Percentiles rank a stretch among this genome's conserved stretches.
These are phyloP conservation scores for Asterophora lycoperdoides DNA, from an alignment of 768 basidiomycete species.

Conservation along the genomic window DNA sequence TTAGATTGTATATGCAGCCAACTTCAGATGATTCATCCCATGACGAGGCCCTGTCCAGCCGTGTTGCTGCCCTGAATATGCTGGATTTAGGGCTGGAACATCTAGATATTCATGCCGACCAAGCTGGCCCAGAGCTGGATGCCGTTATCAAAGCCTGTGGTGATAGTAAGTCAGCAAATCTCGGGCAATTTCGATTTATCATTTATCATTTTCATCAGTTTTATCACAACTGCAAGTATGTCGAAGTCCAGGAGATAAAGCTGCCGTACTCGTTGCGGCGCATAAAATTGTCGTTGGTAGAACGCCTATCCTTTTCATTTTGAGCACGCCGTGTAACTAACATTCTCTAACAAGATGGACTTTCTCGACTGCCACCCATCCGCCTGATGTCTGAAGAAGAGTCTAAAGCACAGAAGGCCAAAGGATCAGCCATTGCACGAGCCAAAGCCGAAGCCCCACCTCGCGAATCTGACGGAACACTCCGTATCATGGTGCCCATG, in stretches of 20 bases:
- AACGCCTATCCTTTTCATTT: conserved; percentile 19
- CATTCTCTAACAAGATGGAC: conserved; percentile 50
- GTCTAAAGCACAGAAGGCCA: conserved; percentile 21
- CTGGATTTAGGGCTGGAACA: conserved; percentile 86
- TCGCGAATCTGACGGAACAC: conserved; percentile 18
- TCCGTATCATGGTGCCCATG: conserved; percentile 17
- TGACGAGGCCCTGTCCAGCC: conserved; percentile 84
- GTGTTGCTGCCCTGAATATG: conserved; percentile 89
- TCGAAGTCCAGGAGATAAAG: conserved; percentile 71
- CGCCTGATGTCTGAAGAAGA: conserved; percentile 64
- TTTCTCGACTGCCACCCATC: conserved; percentile 70
- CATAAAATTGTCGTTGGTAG: conserved; percentile 88
- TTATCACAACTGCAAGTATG: conserved; percentile 37
- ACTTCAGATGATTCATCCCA: conserved; percentile 72
- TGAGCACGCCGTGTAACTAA: neutral
- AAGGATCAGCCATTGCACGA: conserved; percentile 15
- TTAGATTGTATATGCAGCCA: conserved; percentile 72
- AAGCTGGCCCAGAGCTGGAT: conserved; percentile 48
- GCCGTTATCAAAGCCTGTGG: conserved; percentile 71
- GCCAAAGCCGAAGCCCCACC: conserved; percentile 16
- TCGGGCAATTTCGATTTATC: neutral
- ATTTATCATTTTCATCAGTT: conserved; percentile 15
- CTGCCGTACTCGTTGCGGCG: conserved; percentile 71
- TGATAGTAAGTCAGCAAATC: conserved; percentile 48
- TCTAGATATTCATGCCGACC: conserved; percentile 78